A percentile compares a stretch with the other conserved stretches of the same genome.
These are phyloP conservation scores for Fragilaria crotonensis DNA, from an alignment of 108 stramenopile species.

Conservation along the genomic window DNA sequence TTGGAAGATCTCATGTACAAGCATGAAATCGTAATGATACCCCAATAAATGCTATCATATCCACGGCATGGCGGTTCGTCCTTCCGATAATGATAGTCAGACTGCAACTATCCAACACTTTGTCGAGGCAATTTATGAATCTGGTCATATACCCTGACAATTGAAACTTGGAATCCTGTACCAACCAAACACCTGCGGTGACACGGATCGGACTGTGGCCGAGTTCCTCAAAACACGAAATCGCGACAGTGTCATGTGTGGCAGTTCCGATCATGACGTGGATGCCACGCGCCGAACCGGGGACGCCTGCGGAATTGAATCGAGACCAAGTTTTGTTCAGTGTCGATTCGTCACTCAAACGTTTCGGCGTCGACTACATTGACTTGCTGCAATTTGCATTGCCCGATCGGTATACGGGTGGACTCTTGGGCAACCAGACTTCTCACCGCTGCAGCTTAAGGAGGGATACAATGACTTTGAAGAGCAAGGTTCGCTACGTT, in stretches of 20 bases:
- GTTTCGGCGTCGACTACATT: constrained; percentile 87
- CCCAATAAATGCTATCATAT: too few species aligned
- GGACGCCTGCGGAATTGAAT: constrained; percentile 31
- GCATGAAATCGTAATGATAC: too few species aligned
- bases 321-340: constrained; percentile 69
- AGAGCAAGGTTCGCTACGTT: constrained; percentile 75
- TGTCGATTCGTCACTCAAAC: constrained; percentile 72
- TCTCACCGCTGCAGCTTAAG: constrained; percentile 39
- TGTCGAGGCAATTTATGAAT: too few species aligned
- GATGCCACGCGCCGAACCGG: constrained; percentile 60
- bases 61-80: too few species aligned
- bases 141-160: too few species aligned
- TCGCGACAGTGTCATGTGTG: constrained; percentile 65
- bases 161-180: constrained; percentile 77
- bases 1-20: too few species aligned
- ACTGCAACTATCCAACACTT: too few species aligned
- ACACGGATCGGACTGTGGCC: constrained; percentile 66
- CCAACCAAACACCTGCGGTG: constrained; percentile 53
- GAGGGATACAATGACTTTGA: constrained; percentile 64
- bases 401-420: constrained; percentile 83
- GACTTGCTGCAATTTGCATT: constrained; percentile 92
- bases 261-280: constrained; percentile 59
- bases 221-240: constrained; percentile 55
- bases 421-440: constrained; percentile 75
- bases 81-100: too few species aligned